Conservation (phyloP, 2,329 filamentous ascomycete genomes). For the Sporothrix mexicana region DNA sequence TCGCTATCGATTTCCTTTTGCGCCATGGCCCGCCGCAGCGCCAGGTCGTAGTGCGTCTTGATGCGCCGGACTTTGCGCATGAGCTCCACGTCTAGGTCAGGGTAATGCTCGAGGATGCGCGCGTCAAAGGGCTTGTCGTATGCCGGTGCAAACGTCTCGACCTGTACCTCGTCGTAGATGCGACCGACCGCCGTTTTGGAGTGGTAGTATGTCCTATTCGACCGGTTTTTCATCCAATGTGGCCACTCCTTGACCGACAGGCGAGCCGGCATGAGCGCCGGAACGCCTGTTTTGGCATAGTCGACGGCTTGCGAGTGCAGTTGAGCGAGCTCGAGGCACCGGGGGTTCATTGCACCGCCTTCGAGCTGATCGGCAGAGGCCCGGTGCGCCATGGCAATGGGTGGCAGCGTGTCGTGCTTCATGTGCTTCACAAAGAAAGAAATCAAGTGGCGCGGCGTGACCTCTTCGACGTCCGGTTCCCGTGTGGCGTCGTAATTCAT, state of each 20-base stretch:
- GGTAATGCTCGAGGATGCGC: constrained; percentile 70
- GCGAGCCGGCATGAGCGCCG: constrained; percentile 68
- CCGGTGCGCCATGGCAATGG: constrained; percentile 82
- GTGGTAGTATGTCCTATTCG: constrained; percentile 67
- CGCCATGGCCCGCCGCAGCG: constrained; percentile 78
- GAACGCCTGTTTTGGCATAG: constrained; percentile 86
- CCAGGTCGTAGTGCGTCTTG: constrained; percentile 79
- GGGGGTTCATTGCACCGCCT: constrained; percentile 68
- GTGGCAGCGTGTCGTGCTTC: constrained; percentile 82
- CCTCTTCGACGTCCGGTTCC: constrained; percentile 63
- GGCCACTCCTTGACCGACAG: constrained; percentile 72
- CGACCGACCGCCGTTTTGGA: constrained; percentile 77
- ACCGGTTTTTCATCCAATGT: constrained; percentile 83
- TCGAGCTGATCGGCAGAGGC: constrained; percentile 71
- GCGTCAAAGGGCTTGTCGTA: constrained; percentile 76
- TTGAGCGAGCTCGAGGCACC: constrained; percentile 75
- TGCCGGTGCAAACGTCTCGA: constrained; percentile 72
- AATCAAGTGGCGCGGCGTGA: constrained; percentile 74
- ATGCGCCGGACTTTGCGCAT: constrained; percentile 67
- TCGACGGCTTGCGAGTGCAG: constrained; percentile 93
- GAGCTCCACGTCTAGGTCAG: constrained; percentile 56
- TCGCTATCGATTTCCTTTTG: constrained; percentile 85
- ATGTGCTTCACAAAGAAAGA: constrained; percentile 91
- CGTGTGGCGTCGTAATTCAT: constrained; percentile 75
- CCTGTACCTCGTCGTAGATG: constrained; percentile 77